Evolutionary conservation across 2,329 filamentous ascomycete genomes (phyloP).

Genomic region (Pseudocercospora vitis): DNA sequence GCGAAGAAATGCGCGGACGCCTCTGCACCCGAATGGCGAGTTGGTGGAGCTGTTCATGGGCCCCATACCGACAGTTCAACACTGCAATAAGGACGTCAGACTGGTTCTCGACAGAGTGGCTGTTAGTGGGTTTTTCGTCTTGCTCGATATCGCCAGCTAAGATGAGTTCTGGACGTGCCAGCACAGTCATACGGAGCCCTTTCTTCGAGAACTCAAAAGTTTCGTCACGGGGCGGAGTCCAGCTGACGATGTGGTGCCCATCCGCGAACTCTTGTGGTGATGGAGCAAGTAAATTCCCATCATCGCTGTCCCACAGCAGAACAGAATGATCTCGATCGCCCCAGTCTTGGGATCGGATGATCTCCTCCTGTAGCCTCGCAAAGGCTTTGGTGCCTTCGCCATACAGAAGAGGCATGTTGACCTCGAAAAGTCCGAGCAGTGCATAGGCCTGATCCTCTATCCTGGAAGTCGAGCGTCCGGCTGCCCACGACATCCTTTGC

Average conservation of each 20-base stretch:
- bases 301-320: not conserved
- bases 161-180: not conserved
- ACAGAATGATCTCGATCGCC: not conserved
- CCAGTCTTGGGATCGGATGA: conserved; percentile 2
- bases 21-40: not conserved
- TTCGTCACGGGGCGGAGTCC: not conserved
- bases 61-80: not conserved
- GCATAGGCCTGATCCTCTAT: conserved; percentile 48
- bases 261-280: not conserved
- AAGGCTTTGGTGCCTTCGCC: conserved; percentile 9
- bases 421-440: conserved; percentile 46
- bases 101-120: not conserved
- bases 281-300: not conserved
- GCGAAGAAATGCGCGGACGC: not conserved
- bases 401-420: conserved; percentile 39
- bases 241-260: not conserved
- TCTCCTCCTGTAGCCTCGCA: conserved; percentile 13
- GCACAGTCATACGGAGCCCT: not conserved
- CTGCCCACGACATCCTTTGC: conserved; percentile 19
- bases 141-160: not conserved
- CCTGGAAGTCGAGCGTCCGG: conserved; percentile 16
- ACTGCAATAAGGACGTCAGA: not conserved
- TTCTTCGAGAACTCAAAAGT: not conserved
- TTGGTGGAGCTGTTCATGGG: not conserved
- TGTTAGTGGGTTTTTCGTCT: not conserved